These are phyloP conservation scores for Chlorophyllum brunneum DNA, from an alignment of 768 basidiomycete species.

Conservation along the genomic window DNA sequence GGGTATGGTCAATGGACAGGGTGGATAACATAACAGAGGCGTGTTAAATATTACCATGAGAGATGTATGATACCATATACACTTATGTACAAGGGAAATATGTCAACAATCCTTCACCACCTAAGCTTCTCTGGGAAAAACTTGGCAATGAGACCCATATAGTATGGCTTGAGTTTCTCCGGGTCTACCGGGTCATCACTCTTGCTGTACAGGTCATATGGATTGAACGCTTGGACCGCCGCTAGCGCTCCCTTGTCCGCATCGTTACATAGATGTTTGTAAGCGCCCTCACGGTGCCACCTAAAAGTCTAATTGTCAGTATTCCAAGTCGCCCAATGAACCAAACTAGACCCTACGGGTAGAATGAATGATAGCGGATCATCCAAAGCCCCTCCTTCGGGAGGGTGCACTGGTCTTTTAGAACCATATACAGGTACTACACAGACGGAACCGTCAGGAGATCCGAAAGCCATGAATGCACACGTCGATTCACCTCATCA, in stretches of 20 bases:
- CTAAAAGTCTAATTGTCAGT: constrained; percentile 1
- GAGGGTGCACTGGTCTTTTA: constrained; percentile 78
- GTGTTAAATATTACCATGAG: too few relatives aligned
- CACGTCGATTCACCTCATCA: constrained; percentile 70
- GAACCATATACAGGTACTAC: constrained; percentile 82
- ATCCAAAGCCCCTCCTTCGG: constrained; percentile 82
- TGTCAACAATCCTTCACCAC: constrained; percentile 53
- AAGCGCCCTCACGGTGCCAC: constrained; percentile 89
- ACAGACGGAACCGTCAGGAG: constrained; percentile 12
- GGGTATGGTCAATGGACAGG: background rate
- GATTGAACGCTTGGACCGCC: constrained; percentile 86
- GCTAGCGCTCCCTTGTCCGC: constrained; percentile 60
- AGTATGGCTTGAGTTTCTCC: constrained; percentile 74
- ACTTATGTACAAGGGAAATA: background rate
- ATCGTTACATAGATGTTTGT: constrained; percentile 73
- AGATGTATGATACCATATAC: too few relatives aligned
- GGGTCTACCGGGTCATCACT: constrained; percentile 64
- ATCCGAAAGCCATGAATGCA: constrained; percentile 3
- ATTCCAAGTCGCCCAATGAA: background rate
- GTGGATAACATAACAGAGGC: too few relatives aligned
- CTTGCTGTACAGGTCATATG: constrained; percentile 93
- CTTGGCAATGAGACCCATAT: constrained; percentile 74
- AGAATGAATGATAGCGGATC: constrained; percentile 95
- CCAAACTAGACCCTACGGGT: constrained; percentile 39
- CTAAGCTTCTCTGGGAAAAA: constrained; percentile 81